phyloP scores from a whole-genome alignment of 2,329 filamentous ascomycete species.

The Trichoderma koningiopsis region DNA sequence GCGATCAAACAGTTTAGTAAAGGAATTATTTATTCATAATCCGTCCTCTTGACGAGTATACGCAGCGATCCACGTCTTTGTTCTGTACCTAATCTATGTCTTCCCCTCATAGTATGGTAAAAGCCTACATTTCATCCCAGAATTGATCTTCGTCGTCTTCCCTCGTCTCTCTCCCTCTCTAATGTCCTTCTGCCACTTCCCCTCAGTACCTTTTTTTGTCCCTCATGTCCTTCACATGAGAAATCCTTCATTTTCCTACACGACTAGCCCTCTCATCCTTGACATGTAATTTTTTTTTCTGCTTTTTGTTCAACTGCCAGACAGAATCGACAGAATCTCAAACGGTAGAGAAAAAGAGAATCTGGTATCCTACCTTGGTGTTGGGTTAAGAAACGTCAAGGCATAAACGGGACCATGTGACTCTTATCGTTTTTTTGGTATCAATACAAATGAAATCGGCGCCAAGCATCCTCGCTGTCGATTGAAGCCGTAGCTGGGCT shows the following conservation, averaged over 20 bases:
- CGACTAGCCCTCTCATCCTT: slow-evolving; percentile 12
- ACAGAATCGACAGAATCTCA: slow-evolving; percentile 4
- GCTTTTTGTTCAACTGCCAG: slow-evolving; percentile 17
- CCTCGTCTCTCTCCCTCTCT: not conserved
- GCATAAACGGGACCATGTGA: slow-evolving; percentile 24
- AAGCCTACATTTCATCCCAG: slow-evolving; percentile 13
- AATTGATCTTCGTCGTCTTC: slow-evolving; percentile 9
- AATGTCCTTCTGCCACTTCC: not conserved
- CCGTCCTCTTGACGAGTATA: not conserved
- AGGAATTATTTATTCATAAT: slow-evolving; percentile 19
- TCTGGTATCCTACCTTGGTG: slow-evolving; percentile 15
- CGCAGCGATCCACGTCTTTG: not conserved
- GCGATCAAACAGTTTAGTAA: not conserved
- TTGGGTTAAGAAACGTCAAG: slow-evolving; percentile 18
- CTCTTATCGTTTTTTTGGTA: slow-evolving; percentile 33
- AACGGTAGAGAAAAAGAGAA: slow-evolving; percentile 2
- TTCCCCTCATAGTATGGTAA: not conserved
- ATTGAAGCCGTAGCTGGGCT: not conserved
- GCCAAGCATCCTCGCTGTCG: not conserved
- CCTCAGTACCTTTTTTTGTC: not conserved
- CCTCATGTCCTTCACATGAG: not conserved
- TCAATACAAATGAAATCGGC: slow-evolving; percentile 31
- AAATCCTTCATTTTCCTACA: slow-evolving; percentile 19
- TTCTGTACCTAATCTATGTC: slow-evolving; percentile 9
- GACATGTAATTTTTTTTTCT: not conserved